Base-by-base conservation (phyloP, 2,329 filamentous ascomycete genomes). In the Elsinoe perseae region DNA sequence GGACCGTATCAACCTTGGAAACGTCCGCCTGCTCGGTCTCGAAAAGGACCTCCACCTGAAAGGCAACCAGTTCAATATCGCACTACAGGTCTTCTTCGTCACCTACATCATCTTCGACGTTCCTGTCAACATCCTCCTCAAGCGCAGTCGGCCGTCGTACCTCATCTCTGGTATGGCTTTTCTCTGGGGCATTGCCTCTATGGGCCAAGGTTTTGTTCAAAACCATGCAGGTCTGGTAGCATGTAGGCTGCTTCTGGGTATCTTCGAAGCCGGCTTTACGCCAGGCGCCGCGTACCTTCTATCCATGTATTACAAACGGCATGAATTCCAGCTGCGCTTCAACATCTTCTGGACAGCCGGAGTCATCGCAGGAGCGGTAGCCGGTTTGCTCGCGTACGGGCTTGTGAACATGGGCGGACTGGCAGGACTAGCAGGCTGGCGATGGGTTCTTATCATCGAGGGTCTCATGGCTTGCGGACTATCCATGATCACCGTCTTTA, bases 301-400 rank as follows among this genome's bases (percentile, higher is more conserved):
- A 38, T 65, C 65, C 10, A 66, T 65, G 56, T 74, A 73, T 58
- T 74, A 74, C 63, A 71, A 72, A 57, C 68, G 72, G 9, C 69
- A 73, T 59, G 72, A 74, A 59, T 68, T 73, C 6, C 69, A 73
- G 58, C 69, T 68, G 65, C 68, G 71, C 25, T 63, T 71, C 43
- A 71, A 69, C 1, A 65, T 74, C 20, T 73, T 73, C 62, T 74
- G 72, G 62, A 66, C 67, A 25, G 69, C 70, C 0, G 68, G 67
- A 27, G 73, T 73, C 40, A 64, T 73, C 27, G 72, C 72, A 7
- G 70, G 71, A 10, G 71, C 68, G 7, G 72, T 74, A 44, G 68
- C 71, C 23, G 72, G 72, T 14, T 63, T 74, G 21, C 64, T 74
- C 8, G 71, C 72, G 10, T 73, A 69, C 44, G 67, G 68, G 6